Conservation (phyloP, 2,329 filamentous ascomycete species). For the Verticillium isaacii region DNA sequence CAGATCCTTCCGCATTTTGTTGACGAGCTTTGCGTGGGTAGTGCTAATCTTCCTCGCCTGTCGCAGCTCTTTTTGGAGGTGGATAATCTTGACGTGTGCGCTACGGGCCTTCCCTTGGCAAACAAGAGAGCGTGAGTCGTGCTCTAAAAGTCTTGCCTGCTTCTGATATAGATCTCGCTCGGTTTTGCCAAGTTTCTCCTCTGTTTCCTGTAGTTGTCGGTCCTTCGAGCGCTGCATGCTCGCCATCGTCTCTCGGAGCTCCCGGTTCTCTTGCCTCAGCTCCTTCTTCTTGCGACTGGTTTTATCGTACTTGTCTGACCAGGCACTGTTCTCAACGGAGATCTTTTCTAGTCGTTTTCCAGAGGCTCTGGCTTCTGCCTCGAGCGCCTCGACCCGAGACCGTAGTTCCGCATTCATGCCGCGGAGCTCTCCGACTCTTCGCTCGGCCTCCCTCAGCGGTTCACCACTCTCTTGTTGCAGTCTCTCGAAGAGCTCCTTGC, state of each 20-base stretch:
- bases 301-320: background rate
- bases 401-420: background rate
- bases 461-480: background rate
- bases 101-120: too few species aligned
- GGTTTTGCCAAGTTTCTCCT: background rate
- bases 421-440: background rate
- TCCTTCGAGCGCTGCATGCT: too few species aligned
- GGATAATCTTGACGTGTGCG: background rate
- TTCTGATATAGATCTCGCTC: background rate
- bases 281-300: too few species aligned
- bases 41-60: background rate
- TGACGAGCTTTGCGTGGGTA: background rate
- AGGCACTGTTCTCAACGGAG: background rate
- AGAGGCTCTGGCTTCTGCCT: background rate
- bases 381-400: background rate
- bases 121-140: background rate
- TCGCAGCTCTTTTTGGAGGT: background rate
- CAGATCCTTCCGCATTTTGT: background rate
- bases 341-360: background rate
- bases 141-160: background rate
- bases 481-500: background rate
- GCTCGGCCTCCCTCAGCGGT: background rate
- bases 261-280: too few species aligned
- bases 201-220: too few species aligned
- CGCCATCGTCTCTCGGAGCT: too few species aligned